A percentile compares a stretch with the other conserved stretches of the same genome.
Conservation (phyloP, 306 rosid genomes). For the Lotus japonicus region DNA sequence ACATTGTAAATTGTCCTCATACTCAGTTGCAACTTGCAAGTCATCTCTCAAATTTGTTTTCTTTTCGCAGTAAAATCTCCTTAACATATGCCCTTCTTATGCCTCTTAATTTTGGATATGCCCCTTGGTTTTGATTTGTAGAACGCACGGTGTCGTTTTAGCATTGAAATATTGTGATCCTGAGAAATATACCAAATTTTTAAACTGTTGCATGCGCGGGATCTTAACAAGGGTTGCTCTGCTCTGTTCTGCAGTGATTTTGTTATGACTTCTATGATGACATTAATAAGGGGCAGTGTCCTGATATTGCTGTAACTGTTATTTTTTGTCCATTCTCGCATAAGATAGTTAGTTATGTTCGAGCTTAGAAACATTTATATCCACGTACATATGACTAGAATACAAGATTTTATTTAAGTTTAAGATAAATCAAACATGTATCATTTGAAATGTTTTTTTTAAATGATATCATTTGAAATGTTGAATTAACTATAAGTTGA, state of each 20-base stretch:
- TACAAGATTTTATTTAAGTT: too few species aligned
- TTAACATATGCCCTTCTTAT: not conserved
- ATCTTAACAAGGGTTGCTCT: not conserved
- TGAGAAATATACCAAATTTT: not conserved
- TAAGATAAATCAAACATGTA: too few species aligned
- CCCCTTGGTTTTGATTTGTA: not conserved
- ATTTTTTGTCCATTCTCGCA: too few species aligned
- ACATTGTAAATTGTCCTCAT: not conserved
- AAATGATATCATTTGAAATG: too few species aligned
- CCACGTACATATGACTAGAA: too few species aligned
- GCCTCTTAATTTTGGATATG: conserved; percentile 9
- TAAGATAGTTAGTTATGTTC: too few species aligned
- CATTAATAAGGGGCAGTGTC: conserved; percentile 25
- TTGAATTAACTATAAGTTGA: too few species aligned
- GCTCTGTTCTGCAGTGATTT: conserved; percentile 1
- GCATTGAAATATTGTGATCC: not conserved
- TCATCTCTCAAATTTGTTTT: not conserved
- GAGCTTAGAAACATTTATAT: too few species aligned
- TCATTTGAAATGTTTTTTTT: too few species aligned
- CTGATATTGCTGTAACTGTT: too few species aligned
- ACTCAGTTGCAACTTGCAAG: not conserved
- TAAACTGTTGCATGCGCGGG: conserved; percentile 21
- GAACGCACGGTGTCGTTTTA: not conserved
- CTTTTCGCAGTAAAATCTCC: conserved; percentile 17
- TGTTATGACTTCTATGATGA: conserved; percentile 2